These are phyloP conservation scores for Xylogone sp. DNA, from an alignment of 2,329 filamentous ascomycete species.

Conservation along the genomic window DNA sequence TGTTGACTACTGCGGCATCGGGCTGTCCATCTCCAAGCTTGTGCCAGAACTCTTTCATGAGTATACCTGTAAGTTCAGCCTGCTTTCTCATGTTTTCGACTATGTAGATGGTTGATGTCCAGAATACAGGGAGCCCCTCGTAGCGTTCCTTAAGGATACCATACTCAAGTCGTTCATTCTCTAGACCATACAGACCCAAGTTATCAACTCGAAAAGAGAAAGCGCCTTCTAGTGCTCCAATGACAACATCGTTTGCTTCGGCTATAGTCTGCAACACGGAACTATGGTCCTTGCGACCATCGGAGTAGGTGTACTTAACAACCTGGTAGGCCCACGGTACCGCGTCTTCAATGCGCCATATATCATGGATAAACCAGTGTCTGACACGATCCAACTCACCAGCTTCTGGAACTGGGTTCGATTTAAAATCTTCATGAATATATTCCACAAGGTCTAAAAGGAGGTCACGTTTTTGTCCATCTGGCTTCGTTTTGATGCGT, in stretches of 20 bases:
- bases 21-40: slow-evolving; percentile 23
- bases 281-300: slow-evolving; percentile 51
- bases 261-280: slow-evolving; percentile 29
- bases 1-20: slow-evolving; percentile 28
- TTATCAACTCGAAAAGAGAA: slow-evolving; percentile 71
- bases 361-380: slow-evolving; percentile 81
- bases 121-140: slow-evolving; percentile 70
- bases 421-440: slow-evolving; percentile 74
- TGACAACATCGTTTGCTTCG: slow-evolving; percentile 74
- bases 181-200: slow-evolving; percentile 68
- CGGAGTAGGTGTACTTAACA: slow-evolving; percentile 68
- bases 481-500: slow-evolving; percentile 55
- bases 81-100: slow-evolving; percentile 60
- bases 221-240: slow-evolving; percentile 57
- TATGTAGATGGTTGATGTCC: slow-evolving; percentile 70
- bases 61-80: slow-evolving; percentile 44
- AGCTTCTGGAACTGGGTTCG: slow-evolving; percentile 56
- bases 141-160: slow-evolving; percentile 63
- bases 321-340: slow-evolving; percentile 76
- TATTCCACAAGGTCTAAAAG: slow-evolving; percentile 71
- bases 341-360: slow-evolving; percentile 68
- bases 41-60: slow-evolving; percentile 29
- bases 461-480: slow-evolving; percentile 63
- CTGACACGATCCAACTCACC: slow-evolving; percentile 77
- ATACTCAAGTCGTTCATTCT: slow-evolving; percentile 59